Evolutionary conservation across 495 filamentous ascomycete species (phyloP).

Genomic region (Evernia prunastri): DNA sequence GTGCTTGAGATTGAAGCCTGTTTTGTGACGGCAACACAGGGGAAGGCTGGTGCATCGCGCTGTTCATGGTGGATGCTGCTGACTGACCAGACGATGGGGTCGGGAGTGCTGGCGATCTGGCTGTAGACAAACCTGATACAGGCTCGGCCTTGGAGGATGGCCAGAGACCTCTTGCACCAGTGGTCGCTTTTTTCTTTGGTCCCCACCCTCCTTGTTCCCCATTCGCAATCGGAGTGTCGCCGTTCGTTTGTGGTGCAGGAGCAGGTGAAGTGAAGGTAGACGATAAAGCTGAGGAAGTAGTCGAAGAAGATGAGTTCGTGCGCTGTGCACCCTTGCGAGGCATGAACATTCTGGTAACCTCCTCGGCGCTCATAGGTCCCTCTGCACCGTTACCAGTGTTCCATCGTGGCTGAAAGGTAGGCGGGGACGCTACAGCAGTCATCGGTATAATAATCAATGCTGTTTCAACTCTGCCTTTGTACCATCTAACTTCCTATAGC

Average conservation of each 20-base stretch:
- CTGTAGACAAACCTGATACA: conserved; percentile 54
- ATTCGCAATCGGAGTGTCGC: conserved; percentile 37
- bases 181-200: conserved; percentile 61
- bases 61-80: conserved; percentile 55
- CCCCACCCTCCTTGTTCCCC: conserved; percentile 44
- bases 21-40: conserved; percentile 69
- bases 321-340: conserved; percentile 78
- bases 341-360: conserved; percentile 81
- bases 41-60: conserved; percentile 68
- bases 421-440: conserved; percentile 95
- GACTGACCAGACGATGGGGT: conserved; percentile 62
- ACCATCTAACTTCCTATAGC: not conserved
- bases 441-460: conserved; percentile 45
- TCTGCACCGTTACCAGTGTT: conserved; percentile 62
- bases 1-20: conserved; percentile 48
- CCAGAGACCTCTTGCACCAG: conserved; percentile 66
- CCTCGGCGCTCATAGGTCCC: conserved; percentile 75
- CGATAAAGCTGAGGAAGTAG: conserved; percentile 61
- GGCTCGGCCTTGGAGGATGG: conserved; percentile 62
- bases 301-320: conserved; percentile 79
- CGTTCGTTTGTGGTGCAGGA: conserved; percentile 44
- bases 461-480: not conserved
- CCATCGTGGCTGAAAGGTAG: conserved; percentile 74
- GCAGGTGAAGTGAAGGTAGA: conserved; percentile 54
- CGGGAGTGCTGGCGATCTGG: conserved; percentile 55